Conservation (phyloP, 2,329 filamentous ascomycete genomes). For the Alternaria ethzedia region DNA sequence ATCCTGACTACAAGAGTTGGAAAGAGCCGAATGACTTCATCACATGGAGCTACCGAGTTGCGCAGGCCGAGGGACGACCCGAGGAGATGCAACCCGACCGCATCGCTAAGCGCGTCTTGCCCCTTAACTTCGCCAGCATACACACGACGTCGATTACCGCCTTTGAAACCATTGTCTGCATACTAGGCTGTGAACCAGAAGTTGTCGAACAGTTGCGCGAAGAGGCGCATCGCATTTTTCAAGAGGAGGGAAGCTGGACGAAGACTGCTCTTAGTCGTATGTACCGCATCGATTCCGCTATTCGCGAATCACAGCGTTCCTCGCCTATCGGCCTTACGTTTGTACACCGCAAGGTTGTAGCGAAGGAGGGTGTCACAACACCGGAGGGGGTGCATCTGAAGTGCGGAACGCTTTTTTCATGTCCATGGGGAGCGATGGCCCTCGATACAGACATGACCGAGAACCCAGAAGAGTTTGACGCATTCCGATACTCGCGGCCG, state of each 20-base stretch:
- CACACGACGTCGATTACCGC: constrained; percentile 64
- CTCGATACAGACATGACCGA: constrained; percentile 24
- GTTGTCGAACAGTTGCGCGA: constrained; percentile 47
- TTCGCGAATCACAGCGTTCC: constrained; percentile 61
- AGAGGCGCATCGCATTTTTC: constrained; percentile 49
- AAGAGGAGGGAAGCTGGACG: constrained; percentile 53
- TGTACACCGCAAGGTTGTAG: constrained; percentile 57
- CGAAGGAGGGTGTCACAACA: constrained; percentile 78
- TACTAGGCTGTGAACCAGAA: constrained; percentile 23
- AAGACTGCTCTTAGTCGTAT: constrained; percentile 55
- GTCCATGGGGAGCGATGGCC: constrained; percentile 25
- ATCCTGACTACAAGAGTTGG: constrained; percentile 52
- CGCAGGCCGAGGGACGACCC: constrained; percentile 52
- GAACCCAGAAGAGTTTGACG: constrained; percentile 23
- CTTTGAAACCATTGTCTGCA: constrained; percentile 47
- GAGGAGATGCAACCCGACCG: constrained; percentile 56
- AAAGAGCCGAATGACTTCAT: constrained; percentile 62
- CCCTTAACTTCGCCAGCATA: constrained; percentile 65
- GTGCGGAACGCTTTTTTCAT: constrained; percentile 25
- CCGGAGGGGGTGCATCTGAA: constrained; percentile 65
- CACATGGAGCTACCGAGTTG: constrained; percentile 63
- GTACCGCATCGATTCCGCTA: constrained; percentile 58
- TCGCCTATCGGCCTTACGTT: constrained; percentile 58
- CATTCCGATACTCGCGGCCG: constrained; percentile 33
- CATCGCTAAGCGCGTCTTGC: constrained; percentile 61